Base-by-base conservation (phyloP, 108 stramenopile genomes). In the Fragilaria radians region DNA sequence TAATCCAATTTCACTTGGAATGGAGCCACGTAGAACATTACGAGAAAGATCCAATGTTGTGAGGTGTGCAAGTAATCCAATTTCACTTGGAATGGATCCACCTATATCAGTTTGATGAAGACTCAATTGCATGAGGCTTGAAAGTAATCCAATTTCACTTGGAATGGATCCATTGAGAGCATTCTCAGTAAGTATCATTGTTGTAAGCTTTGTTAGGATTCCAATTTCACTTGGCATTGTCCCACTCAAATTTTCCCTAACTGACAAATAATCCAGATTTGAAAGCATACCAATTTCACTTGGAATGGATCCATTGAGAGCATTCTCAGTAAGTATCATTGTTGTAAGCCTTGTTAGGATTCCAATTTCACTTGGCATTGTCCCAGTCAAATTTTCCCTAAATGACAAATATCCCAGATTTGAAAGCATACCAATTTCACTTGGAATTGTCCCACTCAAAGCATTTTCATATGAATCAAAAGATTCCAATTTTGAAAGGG, bases 71-170 rank as follows among this genome's bases (percentile, higher is more conserved):
- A 75, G 48, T 32, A 57, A 34, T 21, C 78, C 78, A 46, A 73
- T 66, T 9, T 70, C 60, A 9, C 67, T 28, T 19, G 80, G 80
- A 3, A 82, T 67, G 0, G 59, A 59, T 3, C 81, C 81, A 21
- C 46, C 30, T 5, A 70, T 42, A 4, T 17, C 25, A 25, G 62
- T 70, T 2, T 51, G 42, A 3, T 57, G 32, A 21, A 70, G 9
- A 28, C 53, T 52, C 7, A 70, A 32, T 3, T 3, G 26, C 48
- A 63, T n/a, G n/a, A n/a, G n/a, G n/a, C n/a, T n/a, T n/a, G n/a
- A n/a, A n/a, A n/a, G n/a, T n/a, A n/a, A n/a, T n/a, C n/a, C n/a
- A n/a, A n/a, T n/a, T n/a, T n/a, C n/a, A n/a, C n/a, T n/a, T n/a
- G n/a, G n/a, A n/a, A n/a, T n/a, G n/a, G n/a, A n/a, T n/a, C n/a